Base-by-base conservation (phyloP, 1,284 basidiomycete genomes). In the Leccinum glutinopallens region DNA sequence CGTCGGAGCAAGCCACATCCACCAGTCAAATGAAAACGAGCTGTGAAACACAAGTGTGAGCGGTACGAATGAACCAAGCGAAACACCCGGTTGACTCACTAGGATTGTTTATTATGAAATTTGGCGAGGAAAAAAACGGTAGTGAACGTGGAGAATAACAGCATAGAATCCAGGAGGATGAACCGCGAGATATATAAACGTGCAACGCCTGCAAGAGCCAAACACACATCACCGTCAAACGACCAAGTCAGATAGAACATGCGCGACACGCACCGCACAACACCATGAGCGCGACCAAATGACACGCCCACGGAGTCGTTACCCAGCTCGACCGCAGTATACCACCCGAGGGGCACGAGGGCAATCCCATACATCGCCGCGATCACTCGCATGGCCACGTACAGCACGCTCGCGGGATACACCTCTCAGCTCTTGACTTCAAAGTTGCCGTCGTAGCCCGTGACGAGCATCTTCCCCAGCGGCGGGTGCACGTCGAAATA, bases 131-230 rank as follows among this genome's bases (percentile, higher is more conserved):
- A 96, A 78, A 97, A 96, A 67, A 97, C 92, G 41, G 96, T 97
- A 72, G 94, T 91, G 80, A 98, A 96, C 33, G 97, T 99, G 81
- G 99, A 99, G 84, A 96, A 97, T 56, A 99, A 83, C 12, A 99
- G 83, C 94, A 99, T 98, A 33, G 97, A 96, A 77, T 99, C 97
- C 73, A 99, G 84, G 61, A 99, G 87, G 79, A 99, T 97, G 78
- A 99, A 99, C 19, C 97, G 88, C 56, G 96, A 97, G 75, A 98
- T 99, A 73, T 90, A 92, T 61, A 98, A 80, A 96, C 96, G 98
- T 69, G 92, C 96, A 68, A 98, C 88, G 80, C 98, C 97, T 96
- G 66, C 13, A 6, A 1, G 17, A 22, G 56, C 2, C 22, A 25
- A 4, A 19, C 12, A 4, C 1, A 9, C 10, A 10, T 12, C 7